phyloP scores from a whole-genome alignment of 2,329 filamentous ascomycete species.

The Furcasterigmium sp. region DNA sequence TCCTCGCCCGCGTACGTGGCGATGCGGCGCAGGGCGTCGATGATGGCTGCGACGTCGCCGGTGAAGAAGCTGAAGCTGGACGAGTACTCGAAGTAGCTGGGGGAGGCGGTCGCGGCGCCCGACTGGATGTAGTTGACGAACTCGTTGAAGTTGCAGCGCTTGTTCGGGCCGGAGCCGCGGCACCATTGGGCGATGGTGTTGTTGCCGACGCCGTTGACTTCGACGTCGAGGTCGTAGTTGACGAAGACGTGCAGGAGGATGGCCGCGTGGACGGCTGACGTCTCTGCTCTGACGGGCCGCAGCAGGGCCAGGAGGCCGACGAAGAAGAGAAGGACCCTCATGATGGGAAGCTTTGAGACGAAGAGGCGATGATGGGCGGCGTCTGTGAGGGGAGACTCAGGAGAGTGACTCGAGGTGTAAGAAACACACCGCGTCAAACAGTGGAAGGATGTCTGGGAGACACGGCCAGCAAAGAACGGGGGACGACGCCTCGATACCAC shows the following conservation, averaged over 20 bases:
- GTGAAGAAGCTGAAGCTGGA: background rate
- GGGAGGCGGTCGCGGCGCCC: background rate
- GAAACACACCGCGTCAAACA: background rate
- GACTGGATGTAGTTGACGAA: slow-evolving; percentile 1
- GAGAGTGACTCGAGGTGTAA: background rate
- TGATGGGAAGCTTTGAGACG: background rate
- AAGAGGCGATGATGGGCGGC: background rate
- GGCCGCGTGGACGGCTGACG: background rate
- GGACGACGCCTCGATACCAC: background rate
- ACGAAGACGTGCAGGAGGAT: background rate
- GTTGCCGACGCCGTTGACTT: background rate
- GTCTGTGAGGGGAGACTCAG: background rate
- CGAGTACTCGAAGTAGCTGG: background rate
- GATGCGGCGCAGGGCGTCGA: background rate
- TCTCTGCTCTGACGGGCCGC: background rate
- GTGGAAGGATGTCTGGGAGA: background rate
- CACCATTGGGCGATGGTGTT: background rate
- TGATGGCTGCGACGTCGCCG: background rate
- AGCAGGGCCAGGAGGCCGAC: background rate
- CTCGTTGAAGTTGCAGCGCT: slow-evolving; percentile 1
- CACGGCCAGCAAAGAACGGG: background rate
- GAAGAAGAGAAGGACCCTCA: background rate
- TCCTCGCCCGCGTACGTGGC: background rate
- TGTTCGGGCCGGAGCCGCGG: background rate
- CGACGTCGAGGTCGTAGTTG: slow-evolving; percentile 1